Base-by-base conservation (phyloP, 192 early-diverging fungal species). In the Rhizophagus prolifer region DNA sequence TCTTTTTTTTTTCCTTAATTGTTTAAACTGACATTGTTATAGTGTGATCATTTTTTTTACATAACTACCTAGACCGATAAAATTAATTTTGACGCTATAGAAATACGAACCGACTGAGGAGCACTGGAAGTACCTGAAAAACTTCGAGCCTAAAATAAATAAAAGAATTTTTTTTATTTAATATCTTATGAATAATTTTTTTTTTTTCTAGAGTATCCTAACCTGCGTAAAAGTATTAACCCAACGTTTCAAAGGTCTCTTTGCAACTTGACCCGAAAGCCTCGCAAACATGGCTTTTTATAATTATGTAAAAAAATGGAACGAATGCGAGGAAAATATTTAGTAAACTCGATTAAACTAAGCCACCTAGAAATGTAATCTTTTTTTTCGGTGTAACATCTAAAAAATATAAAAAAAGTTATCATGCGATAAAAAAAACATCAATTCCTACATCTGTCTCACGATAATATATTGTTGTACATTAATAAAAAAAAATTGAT, bases 231-330 rank as follows among this genome's bases (percentile, higher is more conserved):
- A 19, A 60, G 68, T 47, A 47, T 80, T 72, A 65, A 76, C 75
- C 46, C 77, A 68, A 66, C 62, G 72, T 34, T 80, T 78, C 58
- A 82, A 50, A 31, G 83, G 74, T 50, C 78, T 82, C 44, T 80
- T 83, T 47, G 78, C 71, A 54, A 82, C 60, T 44, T 79, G 80
- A 60, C 76, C 34, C 47, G 84, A 76, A 64, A 85, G 34, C 54
- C 84, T 65, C 54, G 82, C 63, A 71, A 85, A 85, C 84, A 85
- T 84, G 67, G 60, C 31, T 68, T 67, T 28, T 19, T 9, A n/a
- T 38, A 34, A 19, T 66, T 66, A 36, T 30, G 28, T 14, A 30
- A 14, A 30, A 63, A 9, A 30, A 38, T 34, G 12, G 19, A 36
- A 21, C 3, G 12, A 36, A 3, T 34, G 2, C 26, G 16, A 34